Base-by-base conservation (phyloP, 73 alveolate genomes). In the Durusdinium trenchii region DNA sequence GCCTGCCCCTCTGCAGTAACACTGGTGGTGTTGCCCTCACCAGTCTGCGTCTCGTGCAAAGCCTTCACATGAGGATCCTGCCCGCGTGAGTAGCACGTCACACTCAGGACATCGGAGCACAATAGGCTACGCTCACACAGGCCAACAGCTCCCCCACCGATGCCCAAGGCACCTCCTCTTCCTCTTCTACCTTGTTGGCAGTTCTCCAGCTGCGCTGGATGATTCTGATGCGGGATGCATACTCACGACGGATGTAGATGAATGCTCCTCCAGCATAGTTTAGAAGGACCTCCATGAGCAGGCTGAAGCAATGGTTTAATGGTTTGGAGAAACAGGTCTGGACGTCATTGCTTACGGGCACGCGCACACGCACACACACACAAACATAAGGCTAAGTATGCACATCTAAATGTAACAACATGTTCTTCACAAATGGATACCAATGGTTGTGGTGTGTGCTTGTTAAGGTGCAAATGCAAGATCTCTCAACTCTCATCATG, bases 191-290 rank as follows among this genome's bases (percentile, higher is more conserved):
- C 83, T 78, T 94, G 83, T 94, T 94, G n/a, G 99, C 99, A 2
- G 94, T 78, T 50, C 42, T 78, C 99, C 99, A 94, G 69, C 99
- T 94, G 18, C 94, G 93, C 84, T 76, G 91, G 14, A 94, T 94
- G 82, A 54, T 76, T 30, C 93, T 81, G 40, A 94, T 94, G 76
- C 99, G 93, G 42, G 91, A 73, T 47, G 99, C 91, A 76, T 94
- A 94, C 89, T 94, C 93, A 23, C 93, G 94, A 30, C 93, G 91
- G 57, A 94, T 78, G 83, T 76, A 94, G 48, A 94, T 94, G 99
- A n/a, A 76, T 67, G 99, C 99, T 6, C 99, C 99, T 16, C 99
- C 99, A 16, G 93, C 32, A 28, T 94, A 94, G 83, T 94, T 94
- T 84, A 94, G 99, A 42, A 94, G 50, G 30, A 64, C 91, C 98